phyloP scores from a whole-genome alignment of 2,329 filamentous ascomycete genomes.

The Ophiocordyceps polyrhachis-furcata region DNA sequence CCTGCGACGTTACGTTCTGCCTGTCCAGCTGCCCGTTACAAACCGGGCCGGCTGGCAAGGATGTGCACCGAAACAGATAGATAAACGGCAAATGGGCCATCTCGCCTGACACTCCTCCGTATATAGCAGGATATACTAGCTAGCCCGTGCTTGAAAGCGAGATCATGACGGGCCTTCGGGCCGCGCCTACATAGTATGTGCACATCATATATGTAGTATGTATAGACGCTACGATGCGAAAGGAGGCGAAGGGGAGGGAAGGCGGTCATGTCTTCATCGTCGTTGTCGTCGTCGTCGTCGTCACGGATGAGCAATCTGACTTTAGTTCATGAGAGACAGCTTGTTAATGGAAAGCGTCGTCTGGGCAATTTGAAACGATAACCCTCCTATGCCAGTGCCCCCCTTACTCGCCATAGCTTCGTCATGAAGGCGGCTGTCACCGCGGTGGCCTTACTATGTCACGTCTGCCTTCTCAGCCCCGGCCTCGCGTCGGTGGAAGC shows the following conservation, averaged over 20 bases:
- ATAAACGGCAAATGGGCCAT: neutral
- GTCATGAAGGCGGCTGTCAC: no score
- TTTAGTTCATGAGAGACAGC: neutral
- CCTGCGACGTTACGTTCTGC: neutral
- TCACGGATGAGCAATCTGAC: no score
- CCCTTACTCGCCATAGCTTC: neutral
- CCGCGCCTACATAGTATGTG: no score
- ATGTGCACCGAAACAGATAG: neutral
- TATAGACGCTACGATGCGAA: no score
- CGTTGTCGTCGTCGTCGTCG: no score
- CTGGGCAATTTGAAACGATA: neutral
- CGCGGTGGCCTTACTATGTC: slow-evolving; percentile 4
- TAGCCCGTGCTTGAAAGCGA: no score
- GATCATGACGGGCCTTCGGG: no score
- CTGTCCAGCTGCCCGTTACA: neutral
- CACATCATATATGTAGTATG: no score
- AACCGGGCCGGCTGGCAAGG: neutral
- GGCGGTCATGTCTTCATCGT: no score
- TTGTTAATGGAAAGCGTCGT: neutral
- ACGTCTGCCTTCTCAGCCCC: neutral
- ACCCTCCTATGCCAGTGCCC: neutral
- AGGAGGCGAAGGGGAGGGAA: no score
- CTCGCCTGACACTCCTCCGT: neutral
- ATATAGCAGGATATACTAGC: neutral
- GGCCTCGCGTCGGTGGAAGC: slow-evolving; percentile 2